Conservation (phyloP, 129 eudicot genomes). For the Flaveria sonorensis region DNA sequence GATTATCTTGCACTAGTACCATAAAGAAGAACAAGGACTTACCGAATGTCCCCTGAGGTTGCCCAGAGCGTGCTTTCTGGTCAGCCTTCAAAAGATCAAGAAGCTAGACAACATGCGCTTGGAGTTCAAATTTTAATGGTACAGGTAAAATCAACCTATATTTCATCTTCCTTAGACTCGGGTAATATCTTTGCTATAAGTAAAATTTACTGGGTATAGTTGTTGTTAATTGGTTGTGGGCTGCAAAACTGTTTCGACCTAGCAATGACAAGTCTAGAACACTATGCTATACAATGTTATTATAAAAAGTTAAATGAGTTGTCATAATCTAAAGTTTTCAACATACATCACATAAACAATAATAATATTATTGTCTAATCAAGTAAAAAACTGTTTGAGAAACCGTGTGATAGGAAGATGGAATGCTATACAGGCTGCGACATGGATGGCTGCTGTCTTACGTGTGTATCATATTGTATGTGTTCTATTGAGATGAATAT, state of each 20-base stretch:
- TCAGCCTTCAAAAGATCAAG: not conserved
- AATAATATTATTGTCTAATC: not conserved
- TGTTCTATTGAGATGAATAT: not conserved
- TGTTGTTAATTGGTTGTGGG: not conserved
- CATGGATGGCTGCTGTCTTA: slow-evolving; percentile 34
- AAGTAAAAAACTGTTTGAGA: slow-evolving; percentile 22
- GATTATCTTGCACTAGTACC: too few species aligned
- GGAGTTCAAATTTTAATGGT: not conserved
- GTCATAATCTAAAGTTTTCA: not conserved
- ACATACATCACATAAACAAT: not conserved
- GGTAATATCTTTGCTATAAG: too few species aligned
- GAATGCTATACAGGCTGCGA: slow-evolving; percentile 44
- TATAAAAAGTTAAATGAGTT: not conserved
- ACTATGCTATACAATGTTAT: not conserved
- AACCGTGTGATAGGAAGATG: slow-evolving; percentile 36
- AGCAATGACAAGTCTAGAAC: not conserved
- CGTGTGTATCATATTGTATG: not conserved
- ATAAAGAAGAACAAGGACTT: too few species aligned
- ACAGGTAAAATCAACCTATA: too few species aligned
- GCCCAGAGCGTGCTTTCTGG: not conserved
- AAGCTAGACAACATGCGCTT: not conserved
- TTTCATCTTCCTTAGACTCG: too few species aligned
- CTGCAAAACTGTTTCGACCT: not conserved
- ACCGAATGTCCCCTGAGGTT: not conserved
- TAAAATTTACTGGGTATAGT: too few species aligned